Evolutionary conservation across 257 asterid species (phyloP), one percentile per base, ranked within the genome.

Genomic region (Solanum lignicaule): DNA sequence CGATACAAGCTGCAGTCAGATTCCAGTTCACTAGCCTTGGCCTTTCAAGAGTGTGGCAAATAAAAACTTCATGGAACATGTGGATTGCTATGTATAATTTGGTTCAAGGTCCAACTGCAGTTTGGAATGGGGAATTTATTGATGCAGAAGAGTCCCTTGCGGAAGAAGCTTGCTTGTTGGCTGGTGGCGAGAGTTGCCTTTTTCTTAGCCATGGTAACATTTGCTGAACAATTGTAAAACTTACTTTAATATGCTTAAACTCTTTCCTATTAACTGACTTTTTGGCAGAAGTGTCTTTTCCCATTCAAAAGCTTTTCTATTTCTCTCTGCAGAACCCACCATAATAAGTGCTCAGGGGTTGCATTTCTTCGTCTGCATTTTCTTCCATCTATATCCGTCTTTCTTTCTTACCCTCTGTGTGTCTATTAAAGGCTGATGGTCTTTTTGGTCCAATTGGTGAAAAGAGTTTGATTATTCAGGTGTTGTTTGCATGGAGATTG

Each of bases 401-500:
- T 79, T 29, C 84, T 43, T 16, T 27, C 65, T 79, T 43, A 43
- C 84, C 36, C n/a, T 78, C 15, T 43, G 8, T 41, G 23, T 76
- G 38, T 27, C 25, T 43, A 78, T 41, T 6, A 13, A 41, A 14
- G 23, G 65, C 65, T 43, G 84, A 27, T 79, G 65, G 14, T 43
- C 11, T 27, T 79, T 25, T 8, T 79, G 66, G 84, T 79, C 31
- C 65, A 29, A 8, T 15, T 79, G 84, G 84, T 79, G 29, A 79
- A 25, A 66, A 7, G 58, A 46, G 1, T 79, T 27, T 43, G 62
- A 79, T 43, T 79, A 39, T 84, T 76, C 92, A 97, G 98, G 98
- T 90, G 95, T 94, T 82, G 88, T 93, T 68, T 97, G 99, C 85
- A 93, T 95, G 98, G 97, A 94, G 93, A 95, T 97, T 60, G 98